These are phyloP conservation scores for Globisporangium paroecandrum DNA, from an alignment of 352 stramenopile genomes.

Conservation along the genomic window DNA sequence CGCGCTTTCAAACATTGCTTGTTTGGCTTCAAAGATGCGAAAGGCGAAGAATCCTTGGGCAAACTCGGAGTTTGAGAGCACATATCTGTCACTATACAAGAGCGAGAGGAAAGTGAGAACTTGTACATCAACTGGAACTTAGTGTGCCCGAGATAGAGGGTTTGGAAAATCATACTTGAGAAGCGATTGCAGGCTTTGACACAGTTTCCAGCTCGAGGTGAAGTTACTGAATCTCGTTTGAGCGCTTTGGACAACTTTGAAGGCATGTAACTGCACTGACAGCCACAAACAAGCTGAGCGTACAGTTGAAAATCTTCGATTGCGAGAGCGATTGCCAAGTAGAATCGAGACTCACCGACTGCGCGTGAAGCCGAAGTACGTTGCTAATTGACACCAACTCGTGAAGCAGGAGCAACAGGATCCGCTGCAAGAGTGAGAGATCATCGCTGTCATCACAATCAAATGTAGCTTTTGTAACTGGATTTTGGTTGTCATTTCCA, in stretches of 20 bases:
- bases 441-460: not conserved
- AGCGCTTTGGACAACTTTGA: conserved; percentile 11
- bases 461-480: too few species aligned
- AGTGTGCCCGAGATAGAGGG: not conserved
- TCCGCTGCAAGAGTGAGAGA: not conserved
- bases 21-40: conserved; percentile 8
- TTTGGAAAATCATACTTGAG: conserved; percentile 14
- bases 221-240: conserved; percentile 45
- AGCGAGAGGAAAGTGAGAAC: not conserved
- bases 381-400: conserved; percentile 27
- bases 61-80: conserved; percentile 18
- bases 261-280: conserved; percentile 8
- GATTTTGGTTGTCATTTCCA: not conserved
- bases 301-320: not conserved
- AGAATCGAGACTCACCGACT: conserved; percentile 11
- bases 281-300: not conserved
- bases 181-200: conserved; percentile 22
- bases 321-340: too few species aligned
- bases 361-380: conserved; percentile 23
- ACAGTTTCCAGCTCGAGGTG: conserved; percentile 47
- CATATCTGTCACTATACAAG: not conserved
- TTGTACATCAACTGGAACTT: not conserved
- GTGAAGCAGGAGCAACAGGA: conserved; percentile 19
- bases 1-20: conserved; percentile 4
- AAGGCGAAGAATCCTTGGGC: conserved; percentile 15